Evolutionary conservation across 1,284 basidiomycete genomes (phyloP).

Genomic region (Exsudoporus floridanus): DNA sequence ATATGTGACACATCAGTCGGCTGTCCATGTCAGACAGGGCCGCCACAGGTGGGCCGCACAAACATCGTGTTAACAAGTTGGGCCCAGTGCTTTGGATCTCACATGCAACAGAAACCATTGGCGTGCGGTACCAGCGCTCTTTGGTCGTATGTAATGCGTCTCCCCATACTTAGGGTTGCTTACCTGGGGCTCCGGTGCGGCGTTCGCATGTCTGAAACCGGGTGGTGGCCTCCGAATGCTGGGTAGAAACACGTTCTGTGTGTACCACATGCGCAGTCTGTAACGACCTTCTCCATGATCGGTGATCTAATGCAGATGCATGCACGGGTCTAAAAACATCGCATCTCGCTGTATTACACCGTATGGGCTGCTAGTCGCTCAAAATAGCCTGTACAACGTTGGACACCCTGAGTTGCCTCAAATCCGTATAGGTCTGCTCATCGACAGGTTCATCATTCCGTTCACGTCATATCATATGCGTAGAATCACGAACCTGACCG

Average conservation of each 20-base stretch:
- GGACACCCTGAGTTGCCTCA: slow-evolving; percentile 84
- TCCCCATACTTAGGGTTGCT: not conserved
- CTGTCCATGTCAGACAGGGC: not conserved
- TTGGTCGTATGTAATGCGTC: not conserved
- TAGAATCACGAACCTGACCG: slow-evolving; percentile 68
- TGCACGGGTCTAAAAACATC: no score
- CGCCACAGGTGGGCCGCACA: not conserved
- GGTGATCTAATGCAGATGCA: not conserved
- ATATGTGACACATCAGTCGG: not conserved
- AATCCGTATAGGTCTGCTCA: slow-evolving; percentile 88
- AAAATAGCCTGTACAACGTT: slow-evolving; percentile 92
- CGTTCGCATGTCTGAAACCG: not conserved
- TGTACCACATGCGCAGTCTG: not conserved
- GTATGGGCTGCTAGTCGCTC: slow-evolving; percentile 44
- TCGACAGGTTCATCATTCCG: slow-evolving; percentile 9
- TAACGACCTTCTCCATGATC: not conserved
- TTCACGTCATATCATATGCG: slow-evolving; percentile 2
- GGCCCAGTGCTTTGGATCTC: not conserved
- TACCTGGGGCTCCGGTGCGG: not conserved
- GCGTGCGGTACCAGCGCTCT: not conserved
- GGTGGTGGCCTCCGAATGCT: not conserved
- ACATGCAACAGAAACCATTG: not conserved
- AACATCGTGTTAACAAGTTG: not conserved
- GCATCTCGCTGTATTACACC: not conserved
- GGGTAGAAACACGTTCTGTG: not conserved